Conservation (phyloP, 176 grass and related monocot species). For the Oropetium thomaeum region DNA sequence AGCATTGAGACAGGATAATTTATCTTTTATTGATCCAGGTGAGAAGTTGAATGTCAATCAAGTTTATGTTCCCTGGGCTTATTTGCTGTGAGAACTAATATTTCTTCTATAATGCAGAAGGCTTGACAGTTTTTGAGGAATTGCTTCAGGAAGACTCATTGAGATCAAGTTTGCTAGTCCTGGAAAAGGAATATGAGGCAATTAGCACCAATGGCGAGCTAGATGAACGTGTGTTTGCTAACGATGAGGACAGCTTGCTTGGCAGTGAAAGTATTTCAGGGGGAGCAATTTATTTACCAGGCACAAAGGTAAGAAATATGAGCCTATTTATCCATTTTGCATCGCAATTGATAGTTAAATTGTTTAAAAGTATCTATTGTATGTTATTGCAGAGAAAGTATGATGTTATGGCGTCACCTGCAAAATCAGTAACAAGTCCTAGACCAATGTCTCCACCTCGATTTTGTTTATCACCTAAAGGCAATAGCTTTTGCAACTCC, state of each 20-base stretch:
- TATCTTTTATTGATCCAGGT: slow-evolving; percentile 84
- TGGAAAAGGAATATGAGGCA: slow-evolving; percentile 88
- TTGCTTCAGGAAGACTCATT: slow-evolving; percentile 65
- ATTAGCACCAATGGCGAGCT: slow-evolving; percentile 77
- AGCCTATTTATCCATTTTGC: background rate
- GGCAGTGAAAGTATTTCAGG: slow-evolving; percentile 90
- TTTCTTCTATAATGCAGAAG: slow-evolving; percentile 52
- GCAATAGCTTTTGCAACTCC: slow-evolving; percentile 37
- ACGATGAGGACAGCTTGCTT: slow-evolving; percentile 88
- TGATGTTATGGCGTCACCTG: slow-evolving; percentile 73
- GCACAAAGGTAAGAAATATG: slow-evolving; percentile 65
- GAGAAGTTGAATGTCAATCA: background rate
- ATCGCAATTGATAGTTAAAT: background rate
- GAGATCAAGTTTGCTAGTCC: slow-evolving; percentile 61
- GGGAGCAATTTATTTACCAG: slow-evolving; percentile 72
- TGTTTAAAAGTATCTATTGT: background rate
- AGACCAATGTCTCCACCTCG: slow-evolving; percentile 79
- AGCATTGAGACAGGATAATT: slow-evolving; percentile 45
- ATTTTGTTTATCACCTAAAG: slow-evolving; percentile 55
- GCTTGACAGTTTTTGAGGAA: slow-evolving; percentile 81
- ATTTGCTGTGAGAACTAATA: slow-evolving; percentile 1
- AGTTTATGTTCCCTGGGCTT: slow-evolving; percentile 17
- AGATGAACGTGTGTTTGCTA: slow-evolving; percentile 89
- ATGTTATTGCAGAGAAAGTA: slow-evolving; percentile 70
- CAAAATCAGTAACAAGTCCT: slow-evolving; percentile 74